Evolutionary conservation across 768 basidiomycete species (phyloP), one percentile per base, ranked within the genome.

Genomic region (Cyclocybe cylindracea): DNA sequence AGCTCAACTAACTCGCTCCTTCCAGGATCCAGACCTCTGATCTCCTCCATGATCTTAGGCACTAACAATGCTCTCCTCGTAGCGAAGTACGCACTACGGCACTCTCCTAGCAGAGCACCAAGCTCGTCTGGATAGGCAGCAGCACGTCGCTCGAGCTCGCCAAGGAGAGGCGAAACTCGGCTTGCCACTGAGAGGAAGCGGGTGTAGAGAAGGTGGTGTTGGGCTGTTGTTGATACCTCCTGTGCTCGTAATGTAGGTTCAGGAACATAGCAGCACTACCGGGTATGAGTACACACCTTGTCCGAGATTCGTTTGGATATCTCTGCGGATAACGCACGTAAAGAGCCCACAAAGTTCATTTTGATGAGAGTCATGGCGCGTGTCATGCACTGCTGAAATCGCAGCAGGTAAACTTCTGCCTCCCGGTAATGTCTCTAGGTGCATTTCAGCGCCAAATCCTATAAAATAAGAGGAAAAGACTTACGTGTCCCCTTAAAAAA

Each of bases 331-430:
- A 97, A 77, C 0, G 88, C 85, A 37, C 88, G 79, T 5, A 98
- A 74, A 7, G 90, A 88, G 4, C 87, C 88, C 5, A 96, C 86
- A 62, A 97, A 98, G 70, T 89, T 94, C 85, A 98, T 95, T 70
- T 91, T 96, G 74, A 98, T 92, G 39, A 99, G 79, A 0, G 95
- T 98, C 96, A 98, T 98, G 8, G 93, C 90, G 24, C 97, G 85
- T 0, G 94, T 97, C 83, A 98, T 89, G 66, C 97, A 99, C 69
- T 99, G 97, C 63, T 97, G 96, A 70, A 95, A 98, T 18, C 97
- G 86, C 31, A 99, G 79, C n/a, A 97, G 75, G 67, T 97, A 98
- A 14, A 99, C 76, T 61, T 98, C 94, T 7, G 94, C 86, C 73
- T 98, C 97, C 57, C 82, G 82, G 72, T 87, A 99, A 66, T 94